Percentiles rank a stretch among this genome's conserved stretches.
phyloP scores from a whole-genome alignment of 805 yeast genomes.

The Sungouiozyma intestinalis region DNA sequence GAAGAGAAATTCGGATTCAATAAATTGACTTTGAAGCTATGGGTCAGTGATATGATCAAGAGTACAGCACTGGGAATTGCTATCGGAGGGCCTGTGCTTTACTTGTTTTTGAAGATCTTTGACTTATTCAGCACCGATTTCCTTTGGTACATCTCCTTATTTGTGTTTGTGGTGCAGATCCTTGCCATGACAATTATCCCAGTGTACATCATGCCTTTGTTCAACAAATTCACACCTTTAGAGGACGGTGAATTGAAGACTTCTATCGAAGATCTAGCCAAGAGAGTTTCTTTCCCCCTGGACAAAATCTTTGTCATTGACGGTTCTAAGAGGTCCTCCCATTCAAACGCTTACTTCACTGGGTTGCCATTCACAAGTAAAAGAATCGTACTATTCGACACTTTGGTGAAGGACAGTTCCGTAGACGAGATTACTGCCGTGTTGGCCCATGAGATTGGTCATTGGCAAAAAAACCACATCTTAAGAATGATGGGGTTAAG shows the following conservation, averaged over 20 bases:
- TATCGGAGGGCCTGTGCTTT: constrained; percentile 64
- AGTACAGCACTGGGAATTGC: constrained; percentile 39
- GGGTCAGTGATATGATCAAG: constrained; percentile 67
- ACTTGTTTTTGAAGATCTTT: constrained; percentile 70
- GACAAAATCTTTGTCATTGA: constrained; percentile 80
- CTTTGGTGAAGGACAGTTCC: constrained; percentile 71
- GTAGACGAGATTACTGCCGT: constrained; percentile 83
- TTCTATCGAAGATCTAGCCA: constrained; percentile 72
- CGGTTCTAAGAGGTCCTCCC: constrained; percentile 94
- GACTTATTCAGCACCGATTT: constrained; percentile 71
- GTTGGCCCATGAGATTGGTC: constrained; percentile 97
- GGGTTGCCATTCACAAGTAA: constrained; percentile 92
- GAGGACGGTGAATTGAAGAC: constrained; percentile 81
- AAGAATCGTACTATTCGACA: constrained; percentile 89
- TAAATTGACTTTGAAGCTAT: constrained; percentile 63
- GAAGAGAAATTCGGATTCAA: constrained; percentile 93
- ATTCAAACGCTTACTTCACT: constrained; percentile 91
- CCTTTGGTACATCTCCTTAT: constrained; percentile 67
- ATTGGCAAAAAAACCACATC: constrained; percentile 88
- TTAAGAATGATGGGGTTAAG: constrained; percentile 59
- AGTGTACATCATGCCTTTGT: constrained; percentile 79
- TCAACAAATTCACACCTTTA: constrained; percentile 83
- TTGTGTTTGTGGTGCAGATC: constrained; percentile 62
- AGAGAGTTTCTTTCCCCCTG: constrained; percentile 71
- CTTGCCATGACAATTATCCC: constrained; percentile 70